Evolutionary conservation across 805 yeast genomes (phyloP), one percentile per base, ranked within the genome.

Genomic region (Candida endomychidarum): DNA sequence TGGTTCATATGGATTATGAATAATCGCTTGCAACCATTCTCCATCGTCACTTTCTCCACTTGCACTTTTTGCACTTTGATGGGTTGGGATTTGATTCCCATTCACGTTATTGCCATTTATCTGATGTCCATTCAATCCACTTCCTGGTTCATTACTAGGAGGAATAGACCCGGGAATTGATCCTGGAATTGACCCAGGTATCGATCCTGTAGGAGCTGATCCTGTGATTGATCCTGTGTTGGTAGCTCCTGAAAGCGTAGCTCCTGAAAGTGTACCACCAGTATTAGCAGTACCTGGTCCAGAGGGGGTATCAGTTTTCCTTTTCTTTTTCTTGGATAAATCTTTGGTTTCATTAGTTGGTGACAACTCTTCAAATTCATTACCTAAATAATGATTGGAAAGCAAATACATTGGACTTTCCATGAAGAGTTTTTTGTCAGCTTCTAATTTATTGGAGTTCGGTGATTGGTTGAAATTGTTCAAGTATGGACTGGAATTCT

Each of bases 21-120:
- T 77, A 49, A 85, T 82, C 46, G 83, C 88, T 22, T 78, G 72
- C 11, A 85, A 63, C 90, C 91, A 83, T 43, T 78, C 82, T 20
- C 75, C 77, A 12, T 47, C 38, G 10, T 47, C 50, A 18, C 33
- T 29, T 29, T 29, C 33, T 29, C 33, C 33, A 23, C 26, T 23
- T 18, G 15, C 33, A 18, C 33, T 29, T 19, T 29, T 29, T 11
- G 7, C 33, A 18, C 17, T 29, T 18, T 12, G 10, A 18, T 29
- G 20, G 3, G 23, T 29, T 3, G 28, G 26, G 26, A 11, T 12
- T 25, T 12, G n/a, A 11, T 23, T 23, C 7, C 37, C 8, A 46
- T 37, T 23, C 4, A 23, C 26, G 10, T 23, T 16, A 12, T 6
- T 27, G 12, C 37, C 24, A 26, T 34, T 23, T 5, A 22, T 16